Conservation (phyloP, 768 basidiomycete genomes). For the Pisolithus tinctorius region DNA sequence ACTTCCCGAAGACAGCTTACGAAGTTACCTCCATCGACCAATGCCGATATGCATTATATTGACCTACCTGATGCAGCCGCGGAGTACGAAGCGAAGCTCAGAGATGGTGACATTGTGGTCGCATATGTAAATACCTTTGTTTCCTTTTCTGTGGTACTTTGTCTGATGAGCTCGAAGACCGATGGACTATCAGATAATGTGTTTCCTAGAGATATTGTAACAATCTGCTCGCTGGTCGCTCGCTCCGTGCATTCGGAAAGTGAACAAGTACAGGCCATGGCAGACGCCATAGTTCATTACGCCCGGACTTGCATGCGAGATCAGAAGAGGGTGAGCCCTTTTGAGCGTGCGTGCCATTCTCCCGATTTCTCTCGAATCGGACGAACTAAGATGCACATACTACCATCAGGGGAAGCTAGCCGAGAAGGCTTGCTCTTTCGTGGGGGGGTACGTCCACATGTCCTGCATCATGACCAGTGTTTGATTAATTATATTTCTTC, state of each 20-base stretch:
- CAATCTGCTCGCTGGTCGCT: slow-evolving; percentile 62
- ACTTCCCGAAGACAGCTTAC: slow-evolving; percentile 23
- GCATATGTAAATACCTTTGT: slow-evolving; percentile 33
- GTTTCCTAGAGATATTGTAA: slow-evolving; percentile 62
- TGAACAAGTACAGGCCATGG: slow-evolving; percentile 59
- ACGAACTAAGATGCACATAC: slow-evolving; percentile 4
- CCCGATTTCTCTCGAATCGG: not conserved
- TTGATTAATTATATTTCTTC: slow-evolving; percentile 5
- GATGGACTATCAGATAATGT: slow-evolving; percentile 52
- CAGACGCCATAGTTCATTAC: slow-evolving; percentile 66
- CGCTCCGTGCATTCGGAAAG: slow-evolving; percentile 52
- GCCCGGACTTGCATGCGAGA: slow-evolving; percentile 65
- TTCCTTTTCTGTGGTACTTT: not conserved
- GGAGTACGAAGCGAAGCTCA: slow-evolving; percentile 38
- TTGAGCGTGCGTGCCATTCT: slow-evolving; percentile 48
- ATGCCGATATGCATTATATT: slow-evolving; percentile 11
- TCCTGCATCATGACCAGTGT: slow-evolving; percentile 4
- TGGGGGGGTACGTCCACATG: slow-evolving; percentile 59
- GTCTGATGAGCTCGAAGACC: slow-evolving; percentile 32
- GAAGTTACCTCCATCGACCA: slow-evolving; percentile 25
- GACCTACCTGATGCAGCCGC: slow-evolving; percentile 40
- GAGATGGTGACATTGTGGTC: slow-evolving; percentile 48
- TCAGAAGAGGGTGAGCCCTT: slow-evolving; percentile 60
- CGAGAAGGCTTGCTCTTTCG: slow-evolving; percentile 57
- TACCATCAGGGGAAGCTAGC: slow-evolving; percentile 48